Evolutionary conservation across 1,139 yeast species (phyloP), one percentile per base, ranked within the genome.

Genomic region (Candida neerlandica): DNA sequence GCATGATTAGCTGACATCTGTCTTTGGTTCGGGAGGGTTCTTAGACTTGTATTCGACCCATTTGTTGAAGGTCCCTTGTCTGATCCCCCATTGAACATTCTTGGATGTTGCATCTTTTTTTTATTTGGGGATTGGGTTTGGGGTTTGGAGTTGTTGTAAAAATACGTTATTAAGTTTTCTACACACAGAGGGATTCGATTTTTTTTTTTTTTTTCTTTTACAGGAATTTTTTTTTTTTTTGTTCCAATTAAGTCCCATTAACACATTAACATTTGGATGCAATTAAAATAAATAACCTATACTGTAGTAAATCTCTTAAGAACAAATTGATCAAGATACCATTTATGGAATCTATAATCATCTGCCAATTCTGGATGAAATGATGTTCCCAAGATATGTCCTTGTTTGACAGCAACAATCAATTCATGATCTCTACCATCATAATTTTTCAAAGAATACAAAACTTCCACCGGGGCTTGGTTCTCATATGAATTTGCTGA

Each of bases 341-440:
- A 89, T 58, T 79, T 75, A 64, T 89, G 96, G 60, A 89, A 81
- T 37, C 87, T 67, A 41, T 64, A 59, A 57, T 86, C 90, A 55
- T 86, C 90, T 1, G 87, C 71, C 37, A 89, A 72, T 63, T 89
- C 96, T 0, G 96, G 96, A 63, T 89, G 96, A 66, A 89, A 89
- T 2, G 91, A 83, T 0, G 94, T 88, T 1, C 92, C 95, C 46
- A 88, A 65, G 35, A 81, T 72, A 46, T 75, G 76, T 0, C 86
- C 89, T 63, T 88, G 92, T 59, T 81, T 73, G 2, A 87, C 92
- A 0, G 94, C 95, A 3, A 88, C 95, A 33, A 86, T 77, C 48
- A 78, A 62, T 0, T 77, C 73, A 43, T 62, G 58, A 3, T 70
- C 64, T 27, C 54, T 45, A 10, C 51, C 50, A 40, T 56, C 55